These are phyloP conservation scores for Karstenula rhodostoma DNA, from an alignment of 2,329 filamentous ascomycete species.

Conservation along the genomic window DNA sequence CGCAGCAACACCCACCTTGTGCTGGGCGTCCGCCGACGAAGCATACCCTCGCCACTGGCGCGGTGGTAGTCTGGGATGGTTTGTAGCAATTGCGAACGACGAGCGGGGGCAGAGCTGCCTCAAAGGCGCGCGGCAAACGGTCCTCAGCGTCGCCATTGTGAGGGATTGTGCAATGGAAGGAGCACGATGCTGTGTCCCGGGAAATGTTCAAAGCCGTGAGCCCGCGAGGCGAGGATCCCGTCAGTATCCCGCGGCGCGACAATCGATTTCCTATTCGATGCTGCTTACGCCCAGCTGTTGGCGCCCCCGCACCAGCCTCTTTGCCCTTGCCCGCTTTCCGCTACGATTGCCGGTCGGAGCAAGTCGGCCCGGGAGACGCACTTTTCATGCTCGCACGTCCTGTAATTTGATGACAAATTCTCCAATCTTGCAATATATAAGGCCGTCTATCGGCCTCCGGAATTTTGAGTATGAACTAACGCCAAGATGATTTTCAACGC, in stretches of 20 bases:
- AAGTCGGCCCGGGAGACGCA: slow-evolving; percentile 25
- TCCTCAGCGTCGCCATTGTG: slow-evolving; percentile 53
- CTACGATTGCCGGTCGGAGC: slow-evolving; percentile 19
- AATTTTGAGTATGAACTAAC: slow-evolving; percentile 86
- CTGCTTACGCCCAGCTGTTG: slow-evolving; percentile 3
- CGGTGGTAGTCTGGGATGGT: slow-evolving; percentile 41
- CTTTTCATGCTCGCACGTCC: slow-evolving; percentile 23
- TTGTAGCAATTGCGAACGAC: slow-evolving; percentile 38
- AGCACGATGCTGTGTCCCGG: slow-evolving; percentile 20
- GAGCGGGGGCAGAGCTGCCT: slow-evolving; percentile 42
- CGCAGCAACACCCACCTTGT: slow-evolving; percentile 50
- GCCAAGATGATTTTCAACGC: slow-evolving; percentile 80
- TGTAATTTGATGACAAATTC: no score
- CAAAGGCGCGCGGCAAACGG: slow-evolving; percentile 50
- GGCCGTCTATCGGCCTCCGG: no score
- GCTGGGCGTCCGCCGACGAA: slow-evolving; percentile 56
- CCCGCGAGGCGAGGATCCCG: not conserved
- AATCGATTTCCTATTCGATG: slow-evolving; percentile 21
- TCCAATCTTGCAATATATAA: no score
- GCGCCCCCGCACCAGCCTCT: slow-evolving; percentile 16
- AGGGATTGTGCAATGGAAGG: slow-evolving; percentile 38
- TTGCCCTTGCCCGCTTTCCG: slow-evolving; percentile 9
- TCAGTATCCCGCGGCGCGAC: slow-evolving; percentile 18
- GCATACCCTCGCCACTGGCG: slow-evolving; percentile 51
- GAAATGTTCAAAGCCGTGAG: slow-evolving; percentile 1